Evolutionary conservation across 208 protist genomes (phyloP), one percentile per base, ranked within the genome.

Genomic region (Leishmania turanica): DNA sequence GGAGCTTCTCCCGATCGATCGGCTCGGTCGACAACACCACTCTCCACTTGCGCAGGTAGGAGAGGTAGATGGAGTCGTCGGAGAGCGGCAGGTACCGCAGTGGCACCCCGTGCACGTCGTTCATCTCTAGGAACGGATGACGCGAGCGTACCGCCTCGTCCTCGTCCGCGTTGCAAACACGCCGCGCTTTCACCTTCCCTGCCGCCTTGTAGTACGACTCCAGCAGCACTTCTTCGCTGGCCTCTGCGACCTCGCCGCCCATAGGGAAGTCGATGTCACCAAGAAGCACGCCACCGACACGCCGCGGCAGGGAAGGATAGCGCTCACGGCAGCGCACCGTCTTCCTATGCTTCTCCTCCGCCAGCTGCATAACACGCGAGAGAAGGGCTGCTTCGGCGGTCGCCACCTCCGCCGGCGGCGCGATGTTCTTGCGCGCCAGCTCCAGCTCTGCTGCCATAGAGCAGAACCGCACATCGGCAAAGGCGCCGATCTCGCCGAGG

Each of bases 91-190:
- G 78, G 47, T 91, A 49, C n/a, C 85, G 80, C 47, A 96, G 79
- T 9, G 92, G 92, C 47, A 96, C 87, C 1, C 78, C 54, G 65
- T 75, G 51, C 60, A 93, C 88, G 71, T 93, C 89, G 71, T 92
- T 91, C 70, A 75, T 84, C 69, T 92, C 91, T 66, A 96, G 72
- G 83, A 90, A 96, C 11, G 92, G 92, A 82, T 94, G 79, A 11
- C 89, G 91, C 1, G 89, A 82, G 73, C 90, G 91, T 42, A 95
- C 91, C 15, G 86, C 88, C 64, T 94, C 91, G 75, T 93, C 86
- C 79, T 93, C 88, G 66, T 93, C 88, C 31, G 73, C 71, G 27
- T 85, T 75, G 66, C 81, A 88, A 27, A 91, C 79, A 60, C 81
- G 80, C 78, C 87, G 51, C 58, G 58, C 62, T 51, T 84, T 85